Evolutionary conservation across 306 rosid species (phyloP), one percentile per base, ranked within the genome.

Genomic region (Vigna unguiculata): DNA sequence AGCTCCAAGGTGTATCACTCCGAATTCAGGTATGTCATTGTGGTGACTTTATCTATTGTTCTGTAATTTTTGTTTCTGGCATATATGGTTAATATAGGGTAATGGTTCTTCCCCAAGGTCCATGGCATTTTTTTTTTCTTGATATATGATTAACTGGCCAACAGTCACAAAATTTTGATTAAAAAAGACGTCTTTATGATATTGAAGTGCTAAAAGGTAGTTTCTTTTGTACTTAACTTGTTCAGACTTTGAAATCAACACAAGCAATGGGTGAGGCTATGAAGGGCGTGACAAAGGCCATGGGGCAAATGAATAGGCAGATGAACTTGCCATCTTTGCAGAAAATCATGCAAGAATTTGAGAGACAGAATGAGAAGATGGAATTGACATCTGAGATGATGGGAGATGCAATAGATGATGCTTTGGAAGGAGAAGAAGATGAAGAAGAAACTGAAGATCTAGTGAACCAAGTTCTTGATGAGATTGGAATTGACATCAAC

Each of bases 231-330:
- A 43, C 41, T 34, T 16, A 52, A 20, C 67, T 2, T 62, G 21
- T 83, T 63, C 85, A 95, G 98, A 95, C 98, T 5, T 80, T 95
- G 86, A 95, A 95, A 83, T 95, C 98, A 6, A 95, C 98, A 17
- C 98, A 95, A 88, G 97, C 98, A 10, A 95, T 95, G 98, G 98
- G 98, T 30, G 98, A 95, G 88, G 97, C 98, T 45, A 95, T 95
- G 98, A 95, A 95, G 76, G 98, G 98, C 5, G 98, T 95, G 83
- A 95, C 98, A 21, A 95, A 95, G 83, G 98, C 98, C 76, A 95
- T 95, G 98, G 98, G 98, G 34, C 98, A 95, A 85, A 95, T 95
- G 98, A 95, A 95, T 83, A 89, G 97, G 80, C 98, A 88, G 86
- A 92, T 95, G 98, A 95, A 95, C 86, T 78, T 95, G 91, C 98